Conservation (phyloP, 305 asterid genomes). For the Fraxinus sp. region DNA sequence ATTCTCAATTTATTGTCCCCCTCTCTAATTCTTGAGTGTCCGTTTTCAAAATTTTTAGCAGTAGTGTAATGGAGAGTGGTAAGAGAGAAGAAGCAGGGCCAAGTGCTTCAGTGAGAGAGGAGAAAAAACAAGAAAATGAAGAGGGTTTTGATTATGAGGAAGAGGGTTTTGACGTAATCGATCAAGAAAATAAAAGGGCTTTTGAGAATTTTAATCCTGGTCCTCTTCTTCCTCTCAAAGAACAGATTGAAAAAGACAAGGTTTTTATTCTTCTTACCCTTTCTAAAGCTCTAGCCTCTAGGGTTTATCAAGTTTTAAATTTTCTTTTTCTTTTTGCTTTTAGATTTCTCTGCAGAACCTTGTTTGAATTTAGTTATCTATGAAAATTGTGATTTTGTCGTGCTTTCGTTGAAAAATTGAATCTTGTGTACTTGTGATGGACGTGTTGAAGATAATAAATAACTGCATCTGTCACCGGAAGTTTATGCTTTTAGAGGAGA, state of each 20-base stretch:
- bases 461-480: not conserved
- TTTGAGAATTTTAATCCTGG: constrained; percentile 58
- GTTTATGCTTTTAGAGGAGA: not conserved
- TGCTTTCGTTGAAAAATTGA: not conserved
- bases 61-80: constrained; percentile 33
- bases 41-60: not conserved
- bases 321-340: not conserved
- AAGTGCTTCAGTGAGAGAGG: constrained; percentile 19
- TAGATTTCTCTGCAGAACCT: not conserved
- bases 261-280: constrained; percentile 24
- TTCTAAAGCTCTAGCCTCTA: not conserved
- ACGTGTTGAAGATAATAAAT: not conserved
- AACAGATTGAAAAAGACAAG: constrained; percentile 79
- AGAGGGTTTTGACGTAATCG: constrained; percentile 26
- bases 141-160: constrained; percentile 23
- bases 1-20: constrained; percentile 4
- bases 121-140: constrained; percentile 26
- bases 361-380: not conserved
- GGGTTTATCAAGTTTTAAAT: not conserved
- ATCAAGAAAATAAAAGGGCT: constrained; percentile 25
- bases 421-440: not conserved
- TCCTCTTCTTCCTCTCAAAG: constrained; percentile 79
- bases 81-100: constrained; percentile 51
- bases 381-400: not conserved
- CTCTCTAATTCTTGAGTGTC: constrained; percentile 10